Base-by-base conservation (phyloP, 2,329 filamentous ascomycete genomes). In the Colletotrichum sp. region DNA sequence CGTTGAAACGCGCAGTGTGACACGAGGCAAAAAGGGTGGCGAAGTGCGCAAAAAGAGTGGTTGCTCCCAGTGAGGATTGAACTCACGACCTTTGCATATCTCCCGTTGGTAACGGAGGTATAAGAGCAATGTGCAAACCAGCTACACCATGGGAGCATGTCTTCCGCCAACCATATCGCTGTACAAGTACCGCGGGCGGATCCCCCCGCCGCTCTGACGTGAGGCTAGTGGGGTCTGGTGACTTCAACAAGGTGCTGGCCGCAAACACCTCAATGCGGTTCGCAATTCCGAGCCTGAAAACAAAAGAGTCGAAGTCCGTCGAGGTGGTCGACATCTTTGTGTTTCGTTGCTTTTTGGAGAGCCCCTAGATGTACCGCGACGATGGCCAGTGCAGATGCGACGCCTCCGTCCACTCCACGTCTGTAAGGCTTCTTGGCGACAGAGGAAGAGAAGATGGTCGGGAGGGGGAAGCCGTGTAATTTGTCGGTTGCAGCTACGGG, bases 91-190 rank as follows among this genome's bases (percentile, higher is more conserved):
- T 80, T 78, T 65, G 62, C 81, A 82, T 82, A 57, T 81, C 80
- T 69, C 65, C 80, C 59, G 77, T 80, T 69, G 76, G 64, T 55
- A 62, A 66, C 67, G 77, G 72, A 77, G 80, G 76, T 82, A 82
- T 82, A 82, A 82, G 81, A 81, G 81, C 81, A 79, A 82, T 78
- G 81, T 80, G 81, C 80, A 82, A 82, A 82, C 81, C 80, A 82
- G 81, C 81, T 82, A 79, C 81, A 81, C 81, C 82, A 82, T 77
- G 80, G 81, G 81, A 52, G 44, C 44, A 52, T 52, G 44, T 52
- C 44, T 52, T 52, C 44, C 44, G n/a, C 44, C 44, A 52, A 52
- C 44, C 44, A 21, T 52, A 52, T 52, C n/a, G n/a, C 44, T 52
- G n/a, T 52, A 52, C 6, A 52, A 52, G 44, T 52, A 52, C 44